Base-by-base conservation (phyloP, 1,139 yeast genomes). In the Kluyveromyces marxianus region DNA sequence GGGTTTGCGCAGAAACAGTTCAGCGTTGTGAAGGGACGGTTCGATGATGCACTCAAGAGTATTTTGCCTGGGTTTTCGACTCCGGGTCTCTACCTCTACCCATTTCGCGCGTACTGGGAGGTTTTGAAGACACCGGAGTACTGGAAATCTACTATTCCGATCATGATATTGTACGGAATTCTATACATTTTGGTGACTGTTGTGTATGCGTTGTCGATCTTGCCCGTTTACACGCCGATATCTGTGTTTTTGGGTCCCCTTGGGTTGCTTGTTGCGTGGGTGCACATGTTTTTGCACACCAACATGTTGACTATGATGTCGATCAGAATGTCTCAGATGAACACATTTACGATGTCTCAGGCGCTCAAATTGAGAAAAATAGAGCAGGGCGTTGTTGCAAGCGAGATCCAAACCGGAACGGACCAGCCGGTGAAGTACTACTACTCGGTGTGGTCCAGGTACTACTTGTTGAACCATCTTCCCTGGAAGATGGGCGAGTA, bases 261-360 rank as follows among this genome's bases (percentile, higher is more conserved):
- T 4, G 66, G 66, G 2, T 25, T 59, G 25, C 46, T 51, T 5
- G 38, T 61, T n/a, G 62, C 64, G 4, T 50, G 54, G 42, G 37
- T 57, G 7, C 66, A 61, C 45, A 53, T 62, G 8, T 43, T 59
- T 27, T 39, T 61, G 27, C 66, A 62, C 26, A 51, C 60, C n/a
- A 62, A 61, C 41, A 45, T 55, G 39, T 49, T 62, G 7, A 54
- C 63, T 4, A 57, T 60, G 62, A 50, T 61, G 59, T 57, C 58
- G 42, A 50, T 60, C 55, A 51, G 66, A 41, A 45, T 57, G 29
- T 47, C 58, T 4, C 63, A 59, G 44, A 46, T 54, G 21, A 49
- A 56, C 34, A 52, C 51, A 29, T 36, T 43, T 8, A 26, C 59
- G 29, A 54, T 54, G n/a, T 45, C 39, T 10, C 43, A 44, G 21